phyloP scores from a whole-genome alignment of 805 yeast species.

The Kuraishia hungarica region DNA sequence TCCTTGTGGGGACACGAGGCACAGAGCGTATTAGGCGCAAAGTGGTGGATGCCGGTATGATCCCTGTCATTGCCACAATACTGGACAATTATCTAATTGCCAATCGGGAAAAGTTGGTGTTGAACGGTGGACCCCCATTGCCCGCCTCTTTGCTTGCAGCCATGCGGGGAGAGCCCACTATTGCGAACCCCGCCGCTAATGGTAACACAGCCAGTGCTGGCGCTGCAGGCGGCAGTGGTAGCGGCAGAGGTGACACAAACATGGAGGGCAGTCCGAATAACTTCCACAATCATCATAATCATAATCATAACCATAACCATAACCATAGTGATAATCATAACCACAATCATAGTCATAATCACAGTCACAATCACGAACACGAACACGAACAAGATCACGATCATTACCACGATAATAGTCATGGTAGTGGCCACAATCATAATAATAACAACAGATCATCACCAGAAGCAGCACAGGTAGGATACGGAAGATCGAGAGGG shows the following conservation, averaged over 20 bases:
- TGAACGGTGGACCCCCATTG: not conserved
- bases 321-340: no score
- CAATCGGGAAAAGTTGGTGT: not conserved
- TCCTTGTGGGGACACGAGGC: slow-evolving; percentile 88
- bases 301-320: not conserved
- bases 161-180: not conserved
- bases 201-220: no score
- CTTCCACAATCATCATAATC: not conserved
- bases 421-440: no score
- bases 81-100: slow-evolving; percentile 66
- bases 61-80: slow-evolving; percentile 87
- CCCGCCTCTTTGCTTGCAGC: not conserved
- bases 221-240: no score
- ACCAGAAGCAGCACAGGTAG: no score
- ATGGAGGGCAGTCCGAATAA: not conserved
- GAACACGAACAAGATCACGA: not conserved
- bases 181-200: no score
- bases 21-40: slow-evolving; percentile 77
- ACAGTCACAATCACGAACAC: not conserved
- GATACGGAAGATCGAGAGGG: no score
- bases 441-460: no score
- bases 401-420: not conserved
- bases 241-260: not conserved
- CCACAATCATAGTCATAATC: not conserved
- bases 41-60: slow-evolving; percentile 85